Base-by-base conservation (phyloP, 768 basidiomycete genomes). In the Rhodotorula babjevae region DNA sequence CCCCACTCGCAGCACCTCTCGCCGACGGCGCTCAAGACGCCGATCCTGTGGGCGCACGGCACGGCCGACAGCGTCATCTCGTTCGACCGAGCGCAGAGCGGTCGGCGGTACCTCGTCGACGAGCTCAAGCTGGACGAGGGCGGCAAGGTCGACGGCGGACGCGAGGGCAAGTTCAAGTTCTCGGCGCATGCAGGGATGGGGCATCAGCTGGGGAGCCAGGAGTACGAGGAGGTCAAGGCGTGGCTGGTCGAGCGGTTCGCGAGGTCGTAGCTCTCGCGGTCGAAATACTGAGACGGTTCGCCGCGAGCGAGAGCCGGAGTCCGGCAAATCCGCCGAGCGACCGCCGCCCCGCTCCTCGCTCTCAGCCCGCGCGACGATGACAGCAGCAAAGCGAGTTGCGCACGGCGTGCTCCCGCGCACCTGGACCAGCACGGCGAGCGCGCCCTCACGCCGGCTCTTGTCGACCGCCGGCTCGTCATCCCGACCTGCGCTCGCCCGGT, bases 1-100 rank as follows among this genome's bases (percentile, higher is more conserved):
- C 70, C 63, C 4, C 21, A 27, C 49, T 63, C 90, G 88, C 86
- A 90, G 84, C 80, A 46, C 89, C 91, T 7, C 84, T 93, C 63
- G 11, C 50, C 63, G 8, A 47, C 50, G 3, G 46, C 63, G 19
- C 2, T 11, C 0, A 29, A 40, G 15, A 70, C 52, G 25, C 69
- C 69, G 2, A 57, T 65, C 44, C 50, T 71, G 61, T 62, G 65
- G 42, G 70, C 36, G 18, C 70, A 71, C 65, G 70, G 70, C 42
- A 67, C 65, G n/a, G 12, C 36, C 23, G 70, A 71, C 57, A 31
- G 52, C 0, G 33, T 63, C 6, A 67, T 71, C 56, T 19, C 11
- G 44, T 52, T 44, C 57, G 7, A 16, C 12, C 53, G 49, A 5
- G 70, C 65, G 16, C 29, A 58, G 44, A 16, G 7, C 25, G 65